Conservation (phyloP, 331 rosid species). For the Ulmus americana region DNA sequence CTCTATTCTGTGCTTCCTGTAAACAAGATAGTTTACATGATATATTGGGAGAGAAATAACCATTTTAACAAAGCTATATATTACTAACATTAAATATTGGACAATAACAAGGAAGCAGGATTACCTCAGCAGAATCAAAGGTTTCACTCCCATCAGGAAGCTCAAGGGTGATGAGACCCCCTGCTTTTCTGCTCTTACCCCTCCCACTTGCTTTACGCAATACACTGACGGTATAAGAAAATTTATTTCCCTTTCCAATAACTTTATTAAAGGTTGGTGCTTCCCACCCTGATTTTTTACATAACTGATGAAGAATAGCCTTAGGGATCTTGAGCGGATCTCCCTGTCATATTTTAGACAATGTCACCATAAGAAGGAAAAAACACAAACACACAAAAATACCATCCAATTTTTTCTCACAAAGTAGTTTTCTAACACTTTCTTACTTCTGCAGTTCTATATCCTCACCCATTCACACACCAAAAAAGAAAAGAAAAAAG, state of each 20-base stretch:
- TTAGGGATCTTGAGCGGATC: conserved; percentile 87
- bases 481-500: not conserved
- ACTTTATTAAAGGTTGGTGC: conserved; percentile 84
- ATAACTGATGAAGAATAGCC: conserved; percentile 90
- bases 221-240: conserved; percentile 63
- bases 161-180: conserved; percentile 84
- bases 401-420: not conserved
- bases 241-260: conserved; percentile 49
- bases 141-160: conserved; percentile 66
- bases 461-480: no score
- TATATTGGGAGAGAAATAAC: not conserved
- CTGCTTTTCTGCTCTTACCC: conserved; percentile 89
- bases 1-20: conserved; percentile 91
- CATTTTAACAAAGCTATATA: not conserved
- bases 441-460: not conserved
- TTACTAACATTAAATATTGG: no score
- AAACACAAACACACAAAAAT: not conserved
- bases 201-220: conserved; percentile 89
- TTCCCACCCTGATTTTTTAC: conserved; percentile 96
- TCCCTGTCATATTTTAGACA: conserved; percentile 44
- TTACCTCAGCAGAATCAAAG: conserved; percentile 72
- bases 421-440: not conserved
- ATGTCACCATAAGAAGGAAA: conserved; percentile 15
- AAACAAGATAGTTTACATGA: conserved; percentile 17
- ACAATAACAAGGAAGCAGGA: conserved; percentile 17